Evolutionary conservation across 345 rosid genomes (phyloP), one percentile per base, ranked within the genome.

Genomic region (Luvunga scandens): DNA sequence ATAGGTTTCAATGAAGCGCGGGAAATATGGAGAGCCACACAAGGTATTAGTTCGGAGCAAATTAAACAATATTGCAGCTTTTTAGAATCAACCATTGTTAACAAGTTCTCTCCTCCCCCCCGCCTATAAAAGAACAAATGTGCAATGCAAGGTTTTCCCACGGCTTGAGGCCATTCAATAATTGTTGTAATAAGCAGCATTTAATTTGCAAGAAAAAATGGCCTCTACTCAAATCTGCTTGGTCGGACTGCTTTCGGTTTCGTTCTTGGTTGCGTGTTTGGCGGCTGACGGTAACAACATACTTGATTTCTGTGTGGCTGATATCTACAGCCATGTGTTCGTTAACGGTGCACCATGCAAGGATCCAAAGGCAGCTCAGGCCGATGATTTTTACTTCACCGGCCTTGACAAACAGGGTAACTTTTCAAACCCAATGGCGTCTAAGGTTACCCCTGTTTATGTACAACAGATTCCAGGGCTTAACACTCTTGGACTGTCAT

Each of bases 401-500:
- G 79, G 79, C 2, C 56, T 76, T 4, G 4, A 66, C 21, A 14
- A 13, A 24, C 9, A 7, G 1, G 72, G 72, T 27, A 67, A 67
- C 79, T 56, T 53, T 66, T 76, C 79, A 24, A 76, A 76, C 50
- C 18, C 72, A 9, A 6, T 34, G 14, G 79, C 73, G 0, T 76
- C 55, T 0, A n/a, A 14, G 19, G 21, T 18, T 0, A 66, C 79
- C 19, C 12, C 13, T 0, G 55, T 57, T 25, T 34, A 65, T 67
- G 65, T 21, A 4, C 55, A 18, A 13, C 53, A 56, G 19, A 16
- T 76, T 31, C 34, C 65, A 18, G 79, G 79, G 38, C 79, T 76
- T n/a, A 66, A 76, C 73, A 66, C 73, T 34, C 79, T 66, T 18
- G 79, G 79, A 14, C 21, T 76, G 5, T 67, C 79, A 18, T 4